Percentiles rank a stretch among this genome's conserved stretches.
phyloP scores from a whole-genome alignment of 495 filamentous ascomycete genomes.

The Aspergillus cavernicola region DNA sequence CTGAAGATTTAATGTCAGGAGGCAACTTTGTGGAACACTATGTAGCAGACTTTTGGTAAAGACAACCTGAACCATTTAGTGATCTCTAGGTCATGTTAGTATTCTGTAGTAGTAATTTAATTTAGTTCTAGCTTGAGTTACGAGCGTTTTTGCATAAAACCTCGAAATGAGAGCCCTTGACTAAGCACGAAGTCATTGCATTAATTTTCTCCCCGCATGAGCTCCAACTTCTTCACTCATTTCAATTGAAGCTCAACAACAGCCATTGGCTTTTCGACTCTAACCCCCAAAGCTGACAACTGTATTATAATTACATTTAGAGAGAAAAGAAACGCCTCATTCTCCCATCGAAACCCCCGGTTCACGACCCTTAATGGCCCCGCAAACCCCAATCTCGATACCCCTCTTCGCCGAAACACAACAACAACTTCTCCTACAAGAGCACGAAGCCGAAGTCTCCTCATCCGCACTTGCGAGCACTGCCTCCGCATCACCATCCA shows the following conservation, averaged over 20 bases:
- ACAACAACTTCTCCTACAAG: conserved; percentile 68
- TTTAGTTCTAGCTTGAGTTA: no score
- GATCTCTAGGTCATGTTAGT: no score
- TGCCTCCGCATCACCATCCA: conserved; percentile 64
- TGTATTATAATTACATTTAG: no score
- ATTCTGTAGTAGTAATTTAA: no score
- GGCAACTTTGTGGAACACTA: no score
- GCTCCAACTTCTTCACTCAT: background rate
- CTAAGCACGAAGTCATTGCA: conserved; percentile 12
- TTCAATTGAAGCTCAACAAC: background rate
- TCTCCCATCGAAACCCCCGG: background rate
- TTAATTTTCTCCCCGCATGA: conserved; percentile 5
- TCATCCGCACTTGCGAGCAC: conserved; percentile 59
- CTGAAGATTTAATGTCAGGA: no score
- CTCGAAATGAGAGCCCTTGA: background rate
- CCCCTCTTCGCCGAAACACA: conserved; percentile 74
- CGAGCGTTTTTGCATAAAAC: background rate
- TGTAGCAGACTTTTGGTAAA: no score
- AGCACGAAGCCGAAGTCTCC: conserved; percentile 66
- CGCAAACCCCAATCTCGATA: conserved; percentile 51
- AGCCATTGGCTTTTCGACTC: background rate
- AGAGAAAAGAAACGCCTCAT: no score
- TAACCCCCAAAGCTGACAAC: no score
- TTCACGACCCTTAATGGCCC: conserved; percentile 1
- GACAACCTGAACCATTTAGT: background rate